Conservation (phyloP, 2,329 filamentous ascomycete genomes). For the Clarireedia paspali region DNA sequence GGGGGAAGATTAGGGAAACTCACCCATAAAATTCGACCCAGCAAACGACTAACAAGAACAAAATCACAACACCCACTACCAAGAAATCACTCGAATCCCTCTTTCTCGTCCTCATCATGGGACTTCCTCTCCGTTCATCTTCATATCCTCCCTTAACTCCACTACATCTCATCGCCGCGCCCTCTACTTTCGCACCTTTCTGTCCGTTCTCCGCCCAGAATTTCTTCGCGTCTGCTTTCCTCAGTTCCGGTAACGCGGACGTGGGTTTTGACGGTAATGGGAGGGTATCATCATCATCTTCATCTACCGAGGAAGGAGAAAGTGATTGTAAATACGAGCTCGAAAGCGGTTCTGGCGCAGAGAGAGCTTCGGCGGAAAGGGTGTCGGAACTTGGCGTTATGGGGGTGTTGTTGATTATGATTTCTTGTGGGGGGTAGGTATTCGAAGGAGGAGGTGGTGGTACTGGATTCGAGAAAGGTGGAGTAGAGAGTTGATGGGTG, state of each 20-base stretch:
- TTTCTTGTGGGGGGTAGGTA: background rate
- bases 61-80: conserved; percentile 24
- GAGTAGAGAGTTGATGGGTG: conserved; percentile 15
- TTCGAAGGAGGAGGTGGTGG: background rate
- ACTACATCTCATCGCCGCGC: background rate
- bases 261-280: conserved; percentile 20
- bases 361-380: conserved; percentile 19
- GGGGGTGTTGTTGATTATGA: conserved; percentile 16
- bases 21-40: conserved; percentile 12
- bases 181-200: background rate
- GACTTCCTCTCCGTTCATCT: background rate
- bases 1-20: no score
- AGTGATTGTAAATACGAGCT: conserved; percentile 22
- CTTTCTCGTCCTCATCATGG: conserved; percentile 5
- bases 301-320: conserved; percentile 2
- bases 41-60: conserved; percentile 20
- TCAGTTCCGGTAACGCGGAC: conserved; percentile 16
- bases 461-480: background rate
- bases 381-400: conserved; percentile 16
- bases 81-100: conserved; percentile 23
- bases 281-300: background rate
- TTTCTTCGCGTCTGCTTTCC: conserved; percentile 17
- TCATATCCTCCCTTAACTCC: background rate
- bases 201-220: conserved; percentile 17
- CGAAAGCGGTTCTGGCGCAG: conserved; percentile 16